These are phyloP conservation scores for Lactarius hatsudake DNA, from an alignment of 768 basidiomycete genomes.

Conservation along the genomic window DNA sequence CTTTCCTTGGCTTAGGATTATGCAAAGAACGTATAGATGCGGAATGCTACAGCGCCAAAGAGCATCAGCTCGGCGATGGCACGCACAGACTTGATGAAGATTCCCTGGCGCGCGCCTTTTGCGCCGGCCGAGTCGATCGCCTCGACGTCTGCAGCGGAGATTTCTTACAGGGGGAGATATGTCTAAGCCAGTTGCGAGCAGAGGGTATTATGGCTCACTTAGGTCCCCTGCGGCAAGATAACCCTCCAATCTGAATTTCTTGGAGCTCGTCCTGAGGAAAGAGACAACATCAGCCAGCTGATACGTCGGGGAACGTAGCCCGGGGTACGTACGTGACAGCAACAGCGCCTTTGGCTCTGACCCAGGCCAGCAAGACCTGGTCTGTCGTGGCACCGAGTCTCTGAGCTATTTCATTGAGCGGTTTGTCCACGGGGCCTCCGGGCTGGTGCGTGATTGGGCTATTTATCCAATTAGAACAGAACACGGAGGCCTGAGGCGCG, in stretches of 20 bases:
- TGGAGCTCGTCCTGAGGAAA: slow-evolving; percentile 55
- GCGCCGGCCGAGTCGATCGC: slow-evolving; percentile 58
- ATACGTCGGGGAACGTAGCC: background rate
- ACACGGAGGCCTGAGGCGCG: background rate
- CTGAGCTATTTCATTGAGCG: slow-evolving; percentile 51
- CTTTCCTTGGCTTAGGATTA: background rate
- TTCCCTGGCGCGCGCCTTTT: slow-evolving; percentile 32
- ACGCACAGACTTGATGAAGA: slow-evolving; percentile 10
- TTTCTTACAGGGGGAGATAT: background rate
- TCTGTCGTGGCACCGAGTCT: slow-evolving; percentile 53
- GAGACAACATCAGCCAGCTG: background rate
- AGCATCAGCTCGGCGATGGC: slow-evolving; percentile 17
- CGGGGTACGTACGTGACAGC: slow-evolving; percentile 64
- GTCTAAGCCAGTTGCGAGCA: background rate
- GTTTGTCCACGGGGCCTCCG: slow-evolving; percentile 63
- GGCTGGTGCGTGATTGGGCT: slow-evolving; percentile 60
- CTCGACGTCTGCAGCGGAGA: slow-evolving; percentile 41
- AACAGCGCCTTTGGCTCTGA: slow-evolving; percentile 63
- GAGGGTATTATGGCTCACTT: slow-evolving; percentile 36
- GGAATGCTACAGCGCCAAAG: slow-evolving; percentile 14
- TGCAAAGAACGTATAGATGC: slow-evolving; percentile 15
- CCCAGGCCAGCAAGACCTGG: slow-evolving; percentile 72
- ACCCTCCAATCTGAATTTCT: slow-evolving; percentile 59
- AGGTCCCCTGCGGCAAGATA: slow-evolving; percentile 70
- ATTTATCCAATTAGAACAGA: slow-evolving; percentile 4